phyloP scores from a whole-genome alignment of 2,329 filamentous ascomycete genomes.

The Verruconis gallopava region DNA sequence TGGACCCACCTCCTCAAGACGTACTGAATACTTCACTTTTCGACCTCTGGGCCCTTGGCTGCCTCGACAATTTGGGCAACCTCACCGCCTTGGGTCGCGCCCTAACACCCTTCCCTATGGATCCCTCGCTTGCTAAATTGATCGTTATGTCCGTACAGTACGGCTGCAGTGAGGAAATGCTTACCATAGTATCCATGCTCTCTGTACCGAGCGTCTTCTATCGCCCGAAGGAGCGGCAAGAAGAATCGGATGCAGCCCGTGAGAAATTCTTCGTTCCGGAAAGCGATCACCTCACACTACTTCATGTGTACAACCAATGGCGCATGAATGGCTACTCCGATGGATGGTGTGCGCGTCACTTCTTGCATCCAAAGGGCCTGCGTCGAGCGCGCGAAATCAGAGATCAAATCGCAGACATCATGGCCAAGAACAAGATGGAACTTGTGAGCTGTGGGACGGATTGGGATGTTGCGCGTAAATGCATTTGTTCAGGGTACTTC shows the following conservation, averaged over 20 bases:
- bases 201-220: slow-evolving; percentile 96
- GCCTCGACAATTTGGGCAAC: slow-evolving; percentile 85
- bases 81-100: slow-evolving; percentile 74
- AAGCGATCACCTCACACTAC: slow-evolving; percentile 87
- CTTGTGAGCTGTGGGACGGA: slow-evolving; percentile 85
- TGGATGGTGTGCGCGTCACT: slow-evolving; percentile 85
- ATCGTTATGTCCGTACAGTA: slow-evolving; percentile 86
- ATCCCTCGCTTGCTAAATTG: slow-evolving; percentile 86
- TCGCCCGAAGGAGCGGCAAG: slow-evolving; percentile 87
- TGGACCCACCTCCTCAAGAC: slow-evolving; percentile 96
- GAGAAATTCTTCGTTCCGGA: slow-evolving; percentile 99
- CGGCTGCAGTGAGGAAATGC: slow-evolving; percentile 91
- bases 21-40: slow-evolving; percentile 96
- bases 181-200: slow-evolving; percentile 96
- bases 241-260: slow-evolving; percentile 86
- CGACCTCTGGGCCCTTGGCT: slow-evolving; percentile 91
- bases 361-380: slow-evolving; percentile 88
- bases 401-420: slow-evolving; percentile 86
- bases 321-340: slow-evolving; percentile 80
- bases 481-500: slow-evolving; percentile 96
- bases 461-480: slow-evolving; percentile 91
- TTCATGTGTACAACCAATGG: slow-evolving; percentile 96
- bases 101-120: slow-evolving; percentile 98
- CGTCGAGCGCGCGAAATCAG: slow-evolving; percentile 86
- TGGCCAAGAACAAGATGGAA: slow-evolving; percentile 83